Evolutionary conservation across 2,329 filamentous ascomycete genomes (phyloP), one percentile per base, ranked within the genome.

Genomic region (Malbranchea zuffiana): DNA sequence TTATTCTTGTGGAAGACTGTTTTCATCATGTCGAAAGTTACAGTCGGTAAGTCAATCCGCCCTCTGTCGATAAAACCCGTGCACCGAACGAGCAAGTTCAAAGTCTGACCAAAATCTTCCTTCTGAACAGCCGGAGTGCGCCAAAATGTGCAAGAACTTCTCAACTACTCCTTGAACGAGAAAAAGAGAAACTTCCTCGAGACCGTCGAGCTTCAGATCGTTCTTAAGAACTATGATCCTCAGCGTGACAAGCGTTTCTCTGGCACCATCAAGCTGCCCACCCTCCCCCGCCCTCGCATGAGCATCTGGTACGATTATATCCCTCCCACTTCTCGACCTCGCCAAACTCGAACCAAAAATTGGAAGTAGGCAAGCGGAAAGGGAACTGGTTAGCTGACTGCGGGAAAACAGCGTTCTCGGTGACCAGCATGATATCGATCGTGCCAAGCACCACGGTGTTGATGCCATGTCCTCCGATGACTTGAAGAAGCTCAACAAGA

Each of bases 211-310:
- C 62, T 82, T 55, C 77, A 85, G 68, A 90, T 92, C 74, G 84
- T 84, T 67, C 79, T 93, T 65, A 92, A 93, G 82, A 93, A 93
- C 81, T 94, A 94, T 74, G 83, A 98, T 67, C 88, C 90, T 63
- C 76, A 96, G 81, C 88, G 90, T 85, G 90, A 98, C 75, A 98
- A 98, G 88, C 88, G 88, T 94, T 98, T 98, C 88, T 93, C 84
- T 42, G 90, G 90, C 69, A 96, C 90, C 68, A 83, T 98, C 75
- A 86, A 82, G 73, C 82, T 96, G 60, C 87, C 88, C 53, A 74
- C 78, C 60, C 75, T 96, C 55, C 90, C 87, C 57, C 86, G 85
- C 64, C 90, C 85, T 64, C 78, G 79, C 74, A 90, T 92, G 84
- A 69, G 65, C 71, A 78, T 92, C 72, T 92, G 81, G 74, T 77